Evolutionary conservation across 495 filamentous ascomycete genomes (phyloP), one percentile per base, ranked within the genome.

Genomic region (Penicillium pulvis): DNA sequence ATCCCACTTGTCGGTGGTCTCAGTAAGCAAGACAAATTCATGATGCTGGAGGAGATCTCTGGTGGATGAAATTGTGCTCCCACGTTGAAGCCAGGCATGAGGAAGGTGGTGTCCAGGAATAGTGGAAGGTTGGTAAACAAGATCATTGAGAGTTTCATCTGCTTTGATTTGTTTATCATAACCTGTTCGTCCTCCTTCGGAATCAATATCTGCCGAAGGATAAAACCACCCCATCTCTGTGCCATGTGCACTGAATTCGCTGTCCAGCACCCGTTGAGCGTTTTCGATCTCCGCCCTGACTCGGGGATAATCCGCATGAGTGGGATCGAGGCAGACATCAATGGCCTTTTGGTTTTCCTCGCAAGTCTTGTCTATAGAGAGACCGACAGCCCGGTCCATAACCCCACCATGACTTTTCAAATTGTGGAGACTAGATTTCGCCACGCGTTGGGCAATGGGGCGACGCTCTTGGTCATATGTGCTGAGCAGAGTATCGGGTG

Each of bases 381-480:
- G 43, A 28, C 53, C 58, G 8, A 61, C 31, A 10, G 58, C 58
- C 26, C 53, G 19, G 23, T 61, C 58, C 52, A 61, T 56, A 31
- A 31, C 43, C 20, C 28, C 20, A 9, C 24, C 49, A 43, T 61
- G 58, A 12, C 30, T 31, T 23, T 39, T 43, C n/a, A 61, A 26
- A 23, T 61, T 56, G 11, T 31, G 19, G 2, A 61, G 36, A 56
- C 58, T 61, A 2, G 53, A 56, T 26, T 53, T 17, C 7, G 58
- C 53, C 12, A 56, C 58, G 4, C 51, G 35, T 20, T 44, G 39
- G 3, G 67, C 69, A n/a, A 74, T 63, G n/a, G 67, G 71, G 5
- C 54, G 53, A 10, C 71, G 60, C n/a, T 74, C 71, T 23, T 41
- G 12, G 14, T 66, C 57, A 36, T 74, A 72, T 11, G 63, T 64